phyloP scores from a whole-genome alignment of 129 eudicot species.

The Chrysanthemum makinoi region DNA sequence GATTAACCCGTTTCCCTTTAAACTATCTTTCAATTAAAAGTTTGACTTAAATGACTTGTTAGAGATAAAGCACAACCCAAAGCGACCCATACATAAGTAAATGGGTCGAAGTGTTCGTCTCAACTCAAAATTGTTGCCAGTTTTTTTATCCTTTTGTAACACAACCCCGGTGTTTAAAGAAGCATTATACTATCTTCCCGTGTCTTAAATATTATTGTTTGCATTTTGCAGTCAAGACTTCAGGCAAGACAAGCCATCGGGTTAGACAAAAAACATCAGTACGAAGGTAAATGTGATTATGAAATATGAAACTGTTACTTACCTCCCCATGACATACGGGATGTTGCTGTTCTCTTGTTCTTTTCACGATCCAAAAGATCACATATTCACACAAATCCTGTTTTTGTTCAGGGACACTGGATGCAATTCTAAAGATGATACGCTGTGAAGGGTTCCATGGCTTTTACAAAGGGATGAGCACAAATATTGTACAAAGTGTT shows the following conservation, averaged over 20 bases:
- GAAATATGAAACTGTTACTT: not conserved
- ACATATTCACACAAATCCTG: not conserved
- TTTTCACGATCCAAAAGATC: not conserved
- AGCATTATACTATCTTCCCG: too few relatives aligned
- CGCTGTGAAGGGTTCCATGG: constrained; percentile 80
- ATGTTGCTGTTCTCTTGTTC: not conserved
- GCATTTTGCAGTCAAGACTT: constrained; percentile 70
- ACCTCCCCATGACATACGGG: constrained; percentile 2
- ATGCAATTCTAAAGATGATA: constrained; percentile 85
- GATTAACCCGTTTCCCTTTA: too few relatives aligned
- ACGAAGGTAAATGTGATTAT: constrained; percentile 49
- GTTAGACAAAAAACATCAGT: constrained; percentile 79
- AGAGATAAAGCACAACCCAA: too few relatives aligned
- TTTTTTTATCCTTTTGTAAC: too few relatives aligned
- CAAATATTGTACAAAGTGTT: constrained; percentile 89
- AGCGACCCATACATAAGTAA: too few relatives aligned
- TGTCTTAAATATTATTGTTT: not conserved
- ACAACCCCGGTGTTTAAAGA: not conserved
- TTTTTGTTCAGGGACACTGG: constrained; percentile 63
- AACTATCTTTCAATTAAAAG: too few relatives aligned
- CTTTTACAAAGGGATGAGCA: constrained; percentile 56
- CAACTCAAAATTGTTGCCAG: too few relatives aligned
- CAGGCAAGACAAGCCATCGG: constrained; percentile 80
- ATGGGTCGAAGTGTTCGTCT: too few relatives aligned
- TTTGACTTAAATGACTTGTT: too few relatives aligned